These are phyloP conservation scores for Moesziomyces sp. DNA, from an alignment of 1,284 basidiomycete species.

Conservation along the genomic window DNA sequence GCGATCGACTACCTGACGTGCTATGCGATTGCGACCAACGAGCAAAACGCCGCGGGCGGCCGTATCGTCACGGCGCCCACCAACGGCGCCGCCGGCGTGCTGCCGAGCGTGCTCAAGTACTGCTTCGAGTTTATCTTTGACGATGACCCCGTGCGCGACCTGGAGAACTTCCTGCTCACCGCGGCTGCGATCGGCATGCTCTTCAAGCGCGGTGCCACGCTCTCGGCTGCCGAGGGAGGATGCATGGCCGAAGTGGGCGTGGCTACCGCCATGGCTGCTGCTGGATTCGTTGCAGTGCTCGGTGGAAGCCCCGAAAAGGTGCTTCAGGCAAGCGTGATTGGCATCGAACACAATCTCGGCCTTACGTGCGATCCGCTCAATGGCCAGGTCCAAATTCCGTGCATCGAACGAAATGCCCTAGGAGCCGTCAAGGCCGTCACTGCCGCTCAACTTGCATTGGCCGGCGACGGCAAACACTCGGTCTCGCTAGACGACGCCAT, in stretches of 20 bases:
- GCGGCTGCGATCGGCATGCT: constrained; percentile 91
- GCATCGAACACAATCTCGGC: constrained; percentile 73
- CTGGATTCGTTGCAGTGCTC: constrained; percentile 86
- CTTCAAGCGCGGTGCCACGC: constrained; percentile 95
- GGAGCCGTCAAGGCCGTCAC: constrained; percentile 73
- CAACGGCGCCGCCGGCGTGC: constrained; percentile 80
- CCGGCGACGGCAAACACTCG: constrained; percentile 80
- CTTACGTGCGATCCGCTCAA: constrained; percentile 60
- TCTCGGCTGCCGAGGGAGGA: constrained; percentile 83
- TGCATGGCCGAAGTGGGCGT: constrained; percentile 72
- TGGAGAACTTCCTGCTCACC: constrained; percentile 85
- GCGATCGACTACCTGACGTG: constrained; percentile 87
- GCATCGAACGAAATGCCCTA: constrained; percentile 81
- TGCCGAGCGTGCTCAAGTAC: constrained; percentile 86
- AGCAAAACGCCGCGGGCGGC: constrained; percentile 89
- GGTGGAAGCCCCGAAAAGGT: constrained; percentile 69
- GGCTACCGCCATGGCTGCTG: constrained; percentile 90
- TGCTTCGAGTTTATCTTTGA: constrained; percentile 78
- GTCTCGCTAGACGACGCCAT: constrained; percentile 95
- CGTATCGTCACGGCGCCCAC: constrained; percentile 94
- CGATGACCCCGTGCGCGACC: constrained; percentile 85
- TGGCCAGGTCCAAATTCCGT: constrained; percentile 91
- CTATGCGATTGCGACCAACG: constrained; percentile 69
- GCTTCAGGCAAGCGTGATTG: constrained; percentile 88
- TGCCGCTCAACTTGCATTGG: constrained; percentile 90